Evolutionary conservation across 148 eudicot genomes (phyloP), one percentile per base, ranked within the genome.

Genomic region (Cornus suecica): DNA sequence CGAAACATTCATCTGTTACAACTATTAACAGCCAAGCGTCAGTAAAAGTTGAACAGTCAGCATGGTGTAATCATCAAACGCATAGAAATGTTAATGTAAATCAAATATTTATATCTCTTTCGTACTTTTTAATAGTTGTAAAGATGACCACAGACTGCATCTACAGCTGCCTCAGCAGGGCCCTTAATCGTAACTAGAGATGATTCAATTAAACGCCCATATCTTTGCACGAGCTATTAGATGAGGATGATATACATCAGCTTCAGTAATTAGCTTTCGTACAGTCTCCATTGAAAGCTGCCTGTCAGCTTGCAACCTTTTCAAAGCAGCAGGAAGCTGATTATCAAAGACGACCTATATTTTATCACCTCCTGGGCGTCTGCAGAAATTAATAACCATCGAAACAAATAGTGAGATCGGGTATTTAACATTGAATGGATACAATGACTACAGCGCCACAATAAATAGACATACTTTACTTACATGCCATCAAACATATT

Each of bases 211-310:
- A 95, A 90, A 41, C 97, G 99, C n/a, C 97, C 87, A 76, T 95
- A 95, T 71, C 99, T 97, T 81, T 95, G 99, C 78, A 11, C 97
- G 99, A 74, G 99, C 99, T 82, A 95, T 92, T 76, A 95, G 87
- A 91, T 95, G 99, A 68, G 99, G 99, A 64, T 92, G 99, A 87
- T 95, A 95, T 63, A 97, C 99, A 91, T 95, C 99, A 79, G 99
- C 99, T 87, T 95, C 94, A 9, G 91, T 92, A 51, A 95, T 91
- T 68, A 95, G 80, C 73, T 95, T 95, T 71, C 94, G 77, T 68
- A 95, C 94, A 77, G 92, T 95, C 20, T 95, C 99, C 97, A 92
- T 88, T 42, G 97, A 90, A 82, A 95, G 97, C 65, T 95, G 97
- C 86, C 87, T 95, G 84, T 95, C 99, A 82, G 92, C 92, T 78